Evolutionary conservation across 192 early-diverging fungal genomes (phyloP), one percentile per base, ranked within the genome.

Genomic region (Paraglomus brasilianum): DNA sequence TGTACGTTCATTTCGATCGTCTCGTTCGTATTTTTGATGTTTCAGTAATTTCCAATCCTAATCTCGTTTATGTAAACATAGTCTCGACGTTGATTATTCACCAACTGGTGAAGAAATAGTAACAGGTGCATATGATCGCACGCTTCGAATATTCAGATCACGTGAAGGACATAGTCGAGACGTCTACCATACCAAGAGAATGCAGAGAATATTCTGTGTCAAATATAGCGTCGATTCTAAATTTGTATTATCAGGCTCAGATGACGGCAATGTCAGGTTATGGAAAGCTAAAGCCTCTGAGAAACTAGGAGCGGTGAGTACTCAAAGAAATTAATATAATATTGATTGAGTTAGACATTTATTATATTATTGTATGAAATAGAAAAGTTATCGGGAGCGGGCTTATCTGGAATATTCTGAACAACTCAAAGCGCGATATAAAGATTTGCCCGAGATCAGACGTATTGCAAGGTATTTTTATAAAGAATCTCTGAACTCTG

Each of bases 151-250:
- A 22, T 99, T 88, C 81, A 86, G 91, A 46, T 84, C 85, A 5
- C 77, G 86, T 30, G 78, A 85, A 7, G 95, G 95, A 13, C 91
- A 93, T 76, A 88, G 85, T 58, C 86, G 93, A 44, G 97, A 98
- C 73, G 85, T 95, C 40, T 99, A 99, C 79, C 95, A 97, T 80
- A 93, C 96, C 9, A 95, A 97, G 79, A 93, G 97, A 59, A 99
- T 99, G 97, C 97, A 98, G 77, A 83, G 89, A 15, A 87, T 97
- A 38, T 98, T 97, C 74, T 91, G 90, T 62, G 95, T 95, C 19
- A 86, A 90, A 64, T 99, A 83, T 77, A 90, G 88, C 55, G 94
- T 96, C 93, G 97, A 99, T 76, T 85, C 87, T 74, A 95, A 94
- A 57, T 99, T 87, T 75, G 88, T 99, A 6, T 73, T 99, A 22